These are phyloP conservation scores for Umbellularia californica DNA, from an alignment of 164 flowering plant species.

Conservation along the genomic window DNA sequence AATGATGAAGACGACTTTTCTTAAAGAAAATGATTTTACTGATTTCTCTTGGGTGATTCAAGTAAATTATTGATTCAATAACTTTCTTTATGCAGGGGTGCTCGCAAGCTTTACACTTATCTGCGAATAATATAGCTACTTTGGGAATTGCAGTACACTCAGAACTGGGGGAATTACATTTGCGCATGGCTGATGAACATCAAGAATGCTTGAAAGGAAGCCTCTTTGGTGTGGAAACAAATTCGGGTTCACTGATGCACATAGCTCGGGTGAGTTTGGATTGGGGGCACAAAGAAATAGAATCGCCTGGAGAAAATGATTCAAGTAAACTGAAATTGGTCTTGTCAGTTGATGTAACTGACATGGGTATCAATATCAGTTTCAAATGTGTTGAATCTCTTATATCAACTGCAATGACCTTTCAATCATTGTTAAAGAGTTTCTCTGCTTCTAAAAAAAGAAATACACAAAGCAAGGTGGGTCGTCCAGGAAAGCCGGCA, in stretches of 20 bases:
- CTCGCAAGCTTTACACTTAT: slow-evolving; percentile 89
- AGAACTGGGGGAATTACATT: slow-evolving; percentile 91
- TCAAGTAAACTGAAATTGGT: slow-evolving; percentile 42
- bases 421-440: slow-evolving; percentile 60
- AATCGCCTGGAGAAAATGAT: slow-evolving; percentile 51
- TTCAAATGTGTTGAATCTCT: slow-evolving; percentile 81
- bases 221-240: slow-evolving; percentile 81
- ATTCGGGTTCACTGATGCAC: slow-evolving; percentile 77
- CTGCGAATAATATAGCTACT: slow-evolving; percentile 83
- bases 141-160: slow-evolving; percentile 62
- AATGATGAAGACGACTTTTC: too few species aligned
- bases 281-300: slow-evolving; percentile 82
- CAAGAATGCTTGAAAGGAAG: slow-evolving; percentile 76
- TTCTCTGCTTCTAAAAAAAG: slow-evolving; percentile 45
- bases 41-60: too few species aligned
- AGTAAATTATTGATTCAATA: slow-evolving; percentile 2
- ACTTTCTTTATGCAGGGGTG: slow-evolving; percentile 54
- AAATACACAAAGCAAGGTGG: slow-evolving; percentile 34
- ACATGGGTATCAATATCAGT: slow-evolving; percentile 68
- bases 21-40: too few species aligned
- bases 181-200: slow-evolving; percentile 89
- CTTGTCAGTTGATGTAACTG: slow-evolving; percentile 81
- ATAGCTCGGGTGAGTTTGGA: slow-evolving; percentile 79
- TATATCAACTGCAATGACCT: slow-evolving; percentile 57
- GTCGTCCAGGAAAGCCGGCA: slow-evolving; percentile 47